Percentiles rank a stretch among this genome's conserved stretches.
Conservation (phyloP, 2,329 filamentous ascomycete genomes). For the Fonsecaea nubica region DNA sequence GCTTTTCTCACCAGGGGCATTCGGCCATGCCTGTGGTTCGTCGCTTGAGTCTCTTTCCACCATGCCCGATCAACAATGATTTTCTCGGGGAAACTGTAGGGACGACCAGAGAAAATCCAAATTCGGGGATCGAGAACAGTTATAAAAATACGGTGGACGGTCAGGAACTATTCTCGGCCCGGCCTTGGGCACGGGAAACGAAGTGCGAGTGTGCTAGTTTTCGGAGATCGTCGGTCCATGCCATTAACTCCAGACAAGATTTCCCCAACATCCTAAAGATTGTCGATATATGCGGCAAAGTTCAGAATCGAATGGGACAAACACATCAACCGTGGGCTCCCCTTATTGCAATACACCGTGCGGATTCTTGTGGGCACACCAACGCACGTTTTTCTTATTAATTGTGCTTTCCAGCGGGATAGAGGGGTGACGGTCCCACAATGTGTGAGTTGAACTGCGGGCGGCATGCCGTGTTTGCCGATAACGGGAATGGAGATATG, state of each 20-base stretch:
- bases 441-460: conserved; percentile 3
- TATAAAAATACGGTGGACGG: conserved; percentile 4
- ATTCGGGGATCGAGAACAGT: background rate
- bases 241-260: conserved; percentile 4
- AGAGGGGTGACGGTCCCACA: conserved; percentile 19
- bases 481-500: conserved; percentile 13
- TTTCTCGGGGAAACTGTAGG: background rate
- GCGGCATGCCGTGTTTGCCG: conserved; percentile 23
- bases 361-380: background rate
- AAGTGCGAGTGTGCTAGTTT: conserved; percentile 1
- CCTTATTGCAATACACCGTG: background rate
- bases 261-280: background rate
- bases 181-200: background rate
- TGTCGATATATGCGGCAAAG: background rate
- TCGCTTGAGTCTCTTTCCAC: conserved; percentile 22
- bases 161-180: conserved; percentile 2
- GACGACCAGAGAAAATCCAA: background rate
- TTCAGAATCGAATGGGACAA: background rate
- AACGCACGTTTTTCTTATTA: background rate
- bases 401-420: background rate
- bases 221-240: conserved; percentile 18
- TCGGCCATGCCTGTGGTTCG: conserved; percentile 17
- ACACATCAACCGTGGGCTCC: background rate
- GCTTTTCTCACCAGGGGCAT: conserved; percentile 11
- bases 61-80: conserved; percentile 18